Conservation (phyloP, 2,329 filamentous ascomycete genomes). For the Lasiodiplodia hormozganensis region DNA sequence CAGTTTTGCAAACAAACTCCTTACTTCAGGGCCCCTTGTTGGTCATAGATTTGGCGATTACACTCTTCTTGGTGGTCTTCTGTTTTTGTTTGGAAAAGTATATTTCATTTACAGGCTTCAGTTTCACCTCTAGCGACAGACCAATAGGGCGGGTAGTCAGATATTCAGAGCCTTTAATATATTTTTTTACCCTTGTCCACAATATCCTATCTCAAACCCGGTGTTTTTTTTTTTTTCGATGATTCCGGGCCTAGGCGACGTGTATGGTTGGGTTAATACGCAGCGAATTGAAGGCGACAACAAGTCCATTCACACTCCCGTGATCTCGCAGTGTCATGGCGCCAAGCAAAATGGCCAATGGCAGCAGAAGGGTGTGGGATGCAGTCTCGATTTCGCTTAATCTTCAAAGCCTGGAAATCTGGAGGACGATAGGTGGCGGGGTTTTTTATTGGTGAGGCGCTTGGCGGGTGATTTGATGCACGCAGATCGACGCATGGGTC, state of each 20-base stretch:
- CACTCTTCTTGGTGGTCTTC: not conserved
- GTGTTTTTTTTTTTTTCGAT: not conserved
- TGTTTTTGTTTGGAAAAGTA: slow-evolving; percentile 1
- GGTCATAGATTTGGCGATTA: not conserved
- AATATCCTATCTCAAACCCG: not conserved
- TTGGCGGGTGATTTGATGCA: slow-evolving; percentile 11
- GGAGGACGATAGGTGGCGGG: not conserved
- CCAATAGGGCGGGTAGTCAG: not conserved
- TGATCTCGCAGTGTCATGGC: too few species aligned
- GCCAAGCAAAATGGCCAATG: not conserved
- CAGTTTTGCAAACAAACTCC: not conserved
- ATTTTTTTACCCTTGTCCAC: not conserved
- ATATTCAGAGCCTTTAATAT: not conserved
- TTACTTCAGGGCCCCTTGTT: not conserved
- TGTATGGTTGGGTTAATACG: not conserved
- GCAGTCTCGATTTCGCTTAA: not conserved
- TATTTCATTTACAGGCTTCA: not conserved
- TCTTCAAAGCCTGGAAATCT: not conserved
- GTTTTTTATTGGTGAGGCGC: not conserved
- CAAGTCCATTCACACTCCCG: too few species aligned
- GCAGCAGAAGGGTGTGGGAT: too few species aligned
- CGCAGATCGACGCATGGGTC: slow-evolving; percentile 12
- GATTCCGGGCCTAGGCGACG: not conserved
- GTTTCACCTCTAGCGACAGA: not conserved
- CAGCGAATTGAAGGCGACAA: not conserved